Conservation (phyloP, 768 basidiomycete species). For the Rhodotorula toruloides region DNA sequence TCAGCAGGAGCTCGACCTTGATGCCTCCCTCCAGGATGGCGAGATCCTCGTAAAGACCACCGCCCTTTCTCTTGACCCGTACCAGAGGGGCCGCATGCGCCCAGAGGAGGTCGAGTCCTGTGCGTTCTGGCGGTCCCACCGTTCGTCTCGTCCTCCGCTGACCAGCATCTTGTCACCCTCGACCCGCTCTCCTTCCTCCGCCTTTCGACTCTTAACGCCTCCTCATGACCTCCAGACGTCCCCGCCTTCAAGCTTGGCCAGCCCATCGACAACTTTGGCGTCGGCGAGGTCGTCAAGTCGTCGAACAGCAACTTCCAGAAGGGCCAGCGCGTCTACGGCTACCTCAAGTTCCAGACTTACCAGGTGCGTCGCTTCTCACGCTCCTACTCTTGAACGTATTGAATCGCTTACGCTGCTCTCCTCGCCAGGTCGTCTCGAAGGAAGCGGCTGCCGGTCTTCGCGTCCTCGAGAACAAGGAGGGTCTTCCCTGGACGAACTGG, state of each 20-base stretch:
- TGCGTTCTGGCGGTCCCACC: no score
- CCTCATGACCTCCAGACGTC: no score
- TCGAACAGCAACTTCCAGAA: slow-evolving; percentile 33
- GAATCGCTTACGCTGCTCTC: not conserved
- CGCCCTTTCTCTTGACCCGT: slow-evolving; percentile 44
- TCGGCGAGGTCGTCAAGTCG: slow-evolving; percentile 43
- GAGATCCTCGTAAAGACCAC: slow-evolving; percentile 39
- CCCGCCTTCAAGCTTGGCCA: slow-evolving; percentile 41
- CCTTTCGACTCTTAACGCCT: no score
- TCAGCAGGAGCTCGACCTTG: slow-evolving; percentile 40
- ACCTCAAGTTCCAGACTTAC: not conserved
- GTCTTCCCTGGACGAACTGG: slow-evolving; percentile 37
- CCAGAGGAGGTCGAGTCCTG: slow-evolving; percentile 32
- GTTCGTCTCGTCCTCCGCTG: no score
- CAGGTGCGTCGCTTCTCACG: not conserved
- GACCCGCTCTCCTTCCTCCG: no score
- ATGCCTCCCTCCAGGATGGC: slow-evolving; percentile 25
- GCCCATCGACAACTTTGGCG: slow-evolving; percentile 39
- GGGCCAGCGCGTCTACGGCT: slow-evolving; percentile 33
- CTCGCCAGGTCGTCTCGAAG: slow-evolving; percentile 12
- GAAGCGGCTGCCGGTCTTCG: slow-evolving; percentile 25
- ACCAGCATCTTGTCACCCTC: no score
- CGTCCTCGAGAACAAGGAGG: slow-evolving; percentile 41
- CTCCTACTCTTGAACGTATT: no score
- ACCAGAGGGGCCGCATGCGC: slow-evolving; percentile 39